These are phyloP conservation scores for Syncephalis plumigaleata DNA, from an alignment of 371 early-diverging fungal genomes.

Conservation along the genomic window DNA sequence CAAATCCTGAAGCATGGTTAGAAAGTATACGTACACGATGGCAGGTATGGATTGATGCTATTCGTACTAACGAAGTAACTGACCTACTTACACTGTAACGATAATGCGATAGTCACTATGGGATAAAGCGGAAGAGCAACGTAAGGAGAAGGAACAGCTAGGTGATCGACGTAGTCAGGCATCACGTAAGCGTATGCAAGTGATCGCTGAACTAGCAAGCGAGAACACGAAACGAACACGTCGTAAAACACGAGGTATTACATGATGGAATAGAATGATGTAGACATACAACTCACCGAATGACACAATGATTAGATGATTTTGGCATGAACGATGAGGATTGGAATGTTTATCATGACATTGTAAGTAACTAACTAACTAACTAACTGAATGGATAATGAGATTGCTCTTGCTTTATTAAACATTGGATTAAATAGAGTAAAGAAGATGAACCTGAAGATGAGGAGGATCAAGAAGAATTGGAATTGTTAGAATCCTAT, in stretches of 20 bases:
- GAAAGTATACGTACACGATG: slow-evolving; percentile 25
- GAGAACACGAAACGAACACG: slow-evolving; percentile 19
- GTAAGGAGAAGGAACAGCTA: slow-evolving; percentile 36
- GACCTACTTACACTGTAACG: too few relatives aligned
- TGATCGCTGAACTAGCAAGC: slow-evolving; percentile 64
- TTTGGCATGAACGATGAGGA: slow-evolving; percentile 89
- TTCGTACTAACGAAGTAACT: too few relatives aligned
- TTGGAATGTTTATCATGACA: slow-evolving; percentile 81
- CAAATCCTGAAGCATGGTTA: slow-evolving; percentile 58
- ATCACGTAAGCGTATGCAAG: slow-evolving; percentile 67
- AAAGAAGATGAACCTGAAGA: slow-evolving; percentile 74
- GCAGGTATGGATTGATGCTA: too few relatives aligned
- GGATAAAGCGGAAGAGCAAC: too few relatives aligned
- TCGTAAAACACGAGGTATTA: slow-evolving; percentile 18
- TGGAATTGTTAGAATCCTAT: slow-evolving; percentile 48
- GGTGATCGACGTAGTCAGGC: slow-evolving; percentile 73
- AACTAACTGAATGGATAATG: background rate
- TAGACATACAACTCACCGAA: too few relatives aligned
- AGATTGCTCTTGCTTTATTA: background rate
- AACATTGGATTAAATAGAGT: slow-evolving; percentile 23
- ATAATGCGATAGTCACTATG: too few relatives aligned
- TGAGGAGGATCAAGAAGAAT: slow-evolving; percentile 44
- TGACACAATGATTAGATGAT: slow-evolving; percentile 73
- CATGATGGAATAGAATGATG: slow-evolving; percentile 32
- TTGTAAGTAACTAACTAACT: too few relatives aligned